Evolutionary conservation across 495 filamentous ascomycete genomes (phyloP).

Genomic region (Letharia columbiana): DNA sequence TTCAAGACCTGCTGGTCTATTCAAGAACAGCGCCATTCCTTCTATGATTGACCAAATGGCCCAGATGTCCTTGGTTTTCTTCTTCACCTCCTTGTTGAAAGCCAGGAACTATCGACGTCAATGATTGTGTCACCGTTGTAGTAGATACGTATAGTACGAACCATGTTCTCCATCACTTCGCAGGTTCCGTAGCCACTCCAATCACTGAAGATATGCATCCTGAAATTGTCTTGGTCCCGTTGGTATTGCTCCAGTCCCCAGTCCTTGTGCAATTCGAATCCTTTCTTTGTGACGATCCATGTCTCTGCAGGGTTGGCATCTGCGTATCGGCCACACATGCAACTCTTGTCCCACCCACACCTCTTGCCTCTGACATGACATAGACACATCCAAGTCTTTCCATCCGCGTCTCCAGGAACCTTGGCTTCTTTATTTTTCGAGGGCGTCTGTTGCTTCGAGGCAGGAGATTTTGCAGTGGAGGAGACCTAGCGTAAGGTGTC

Average conservation of each 20-base stretch:
- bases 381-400: neutral
- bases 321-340: neutral
- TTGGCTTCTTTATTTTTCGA: neutral
- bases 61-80: neutral
- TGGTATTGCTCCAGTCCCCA: neutral
- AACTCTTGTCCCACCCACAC: neutral
- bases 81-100: neutral
- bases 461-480: neutral
- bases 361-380: neutral
- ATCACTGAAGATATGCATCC: conserved; percentile 38
- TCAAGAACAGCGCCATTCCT: neutral
- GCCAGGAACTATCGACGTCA: neutral
- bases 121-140: neutral
- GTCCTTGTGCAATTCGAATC: neutral
- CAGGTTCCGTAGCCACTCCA: conserved; percentile 31
- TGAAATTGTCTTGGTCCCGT: conserved; percentile 29
- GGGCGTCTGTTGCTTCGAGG: neutral
- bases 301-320: neutral
- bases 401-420: neutral
- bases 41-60: neutral
- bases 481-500: neutral
- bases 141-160: neutral
- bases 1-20: neutral
- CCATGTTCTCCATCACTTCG: conserved; percentile 36
- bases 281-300: neutral